Percentiles rank a stretch among this genome's conserved stretches.
Conservation (phyloP, 169 alveolate species). For the Eimeria zaria region DNA sequence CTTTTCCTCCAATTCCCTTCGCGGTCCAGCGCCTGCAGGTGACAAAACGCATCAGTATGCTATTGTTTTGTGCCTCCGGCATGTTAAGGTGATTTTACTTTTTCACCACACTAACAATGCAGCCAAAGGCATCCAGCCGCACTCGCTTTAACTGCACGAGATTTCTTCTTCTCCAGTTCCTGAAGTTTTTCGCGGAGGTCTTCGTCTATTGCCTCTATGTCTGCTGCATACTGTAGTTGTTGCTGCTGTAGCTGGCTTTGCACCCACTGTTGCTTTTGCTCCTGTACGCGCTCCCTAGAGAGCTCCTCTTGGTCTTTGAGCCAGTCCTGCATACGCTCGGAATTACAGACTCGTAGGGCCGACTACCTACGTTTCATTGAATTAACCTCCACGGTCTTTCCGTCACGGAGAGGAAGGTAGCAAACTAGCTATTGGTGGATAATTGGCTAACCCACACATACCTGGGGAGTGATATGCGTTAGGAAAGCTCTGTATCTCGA, state of each 20-base stretch:
- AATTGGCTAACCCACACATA: slow-evolving; percentile 37
- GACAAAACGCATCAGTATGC: background rate
- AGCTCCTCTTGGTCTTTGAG: slow-evolving; percentile 68
- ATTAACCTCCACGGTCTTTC: background rate
- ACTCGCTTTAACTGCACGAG: slow-evolving; percentile 27
- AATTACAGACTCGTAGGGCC: background rate
- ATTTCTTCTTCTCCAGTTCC: slow-evolving; percentile 61
- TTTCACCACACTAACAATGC: background rate
- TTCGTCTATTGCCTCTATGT: slow-evolving; percentile 21
- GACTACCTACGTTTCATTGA: background rate
- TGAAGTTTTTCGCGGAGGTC: slow-evolving; percentile 45
- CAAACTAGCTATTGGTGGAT: background rate
- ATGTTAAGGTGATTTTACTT: too few relatives aligned
- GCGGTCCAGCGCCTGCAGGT: slow-evolving; percentile 48
- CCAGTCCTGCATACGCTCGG: slow-evolving; percentile 60
- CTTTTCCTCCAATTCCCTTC: slow-evolving; percentile 75
- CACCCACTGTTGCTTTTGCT: slow-evolving; percentile 63
- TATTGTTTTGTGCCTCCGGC: background rate
- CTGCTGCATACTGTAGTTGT: slow-evolving; percentile 51
- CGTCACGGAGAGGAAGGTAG: background rate
- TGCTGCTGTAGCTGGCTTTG: slow-evolving; percentile 72
- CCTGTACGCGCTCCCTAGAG: slow-evolving; percentile 24
- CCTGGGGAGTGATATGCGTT: slow-evolving; percentile 87
- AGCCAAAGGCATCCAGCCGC: background rate
- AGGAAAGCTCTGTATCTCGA: slow-evolving; percentile 81